Evolutionary conservation across 495 filamentous ascomycete species (phyloP).

Genomic region (Aspergillus nidulans): DNA sequence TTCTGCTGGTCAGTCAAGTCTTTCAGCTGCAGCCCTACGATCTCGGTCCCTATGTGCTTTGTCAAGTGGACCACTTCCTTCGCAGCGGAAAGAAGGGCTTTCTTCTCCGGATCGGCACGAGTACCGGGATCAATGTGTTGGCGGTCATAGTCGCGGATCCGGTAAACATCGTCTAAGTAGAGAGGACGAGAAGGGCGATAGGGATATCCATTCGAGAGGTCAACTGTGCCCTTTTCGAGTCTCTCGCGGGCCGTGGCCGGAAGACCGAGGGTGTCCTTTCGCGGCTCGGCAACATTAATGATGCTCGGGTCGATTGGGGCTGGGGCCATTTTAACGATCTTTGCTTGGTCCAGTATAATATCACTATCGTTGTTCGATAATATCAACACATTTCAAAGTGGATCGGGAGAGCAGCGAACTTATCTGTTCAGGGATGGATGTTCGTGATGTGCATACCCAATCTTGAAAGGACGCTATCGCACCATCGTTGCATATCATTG

Average conservation of each 20-base stretch:
- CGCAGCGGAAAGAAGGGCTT: slow-evolving; percentile 57
- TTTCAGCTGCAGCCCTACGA: slow-evolving; percentile 64
- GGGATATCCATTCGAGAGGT: slow-evolving; percentile 62
- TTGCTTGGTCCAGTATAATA: neutral
- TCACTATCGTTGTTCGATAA: neutral
- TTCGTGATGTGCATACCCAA: neutral
- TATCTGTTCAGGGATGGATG: slow-evolving; percentile 13
- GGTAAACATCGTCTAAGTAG: slow-evolving; percentile 62
- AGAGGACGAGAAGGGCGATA: slow-evolving; percentile 62
- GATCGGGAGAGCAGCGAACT: neutral
- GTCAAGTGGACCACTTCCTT: slow-evolving; percentile 64
- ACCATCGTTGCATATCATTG: slow-evolving; percentile 30
- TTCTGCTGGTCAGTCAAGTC: slow-evolving; percentile 63
- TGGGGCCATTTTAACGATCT: slow-evolving; percentile 31
- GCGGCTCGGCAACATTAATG: slow-evolving; percentile 53
- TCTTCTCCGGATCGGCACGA: slow-evolving; percentile 65
- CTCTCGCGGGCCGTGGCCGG: slow-evolving; percentile 50
- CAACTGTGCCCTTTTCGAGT: slow-evolving; percentile 59
- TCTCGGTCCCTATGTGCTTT: slow-evolving; percentile 65
- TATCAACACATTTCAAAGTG: neutral
- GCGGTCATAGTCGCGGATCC: slow-evolving; percentile 56
- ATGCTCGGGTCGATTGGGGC: slow-evolving; percentile 56
- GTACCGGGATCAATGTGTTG: slow-evolving; percentile 56
- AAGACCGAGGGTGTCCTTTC: slow-evolving; percentile 58
- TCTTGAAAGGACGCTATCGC: slow-evolving; percentile 27